A percentile compares a stretch with the other conserved stretches of the same genome.
phyloP scores from a whole-genome alignment of 441 rosid species.

The Euphorbia schlechtendalii region DNA sequence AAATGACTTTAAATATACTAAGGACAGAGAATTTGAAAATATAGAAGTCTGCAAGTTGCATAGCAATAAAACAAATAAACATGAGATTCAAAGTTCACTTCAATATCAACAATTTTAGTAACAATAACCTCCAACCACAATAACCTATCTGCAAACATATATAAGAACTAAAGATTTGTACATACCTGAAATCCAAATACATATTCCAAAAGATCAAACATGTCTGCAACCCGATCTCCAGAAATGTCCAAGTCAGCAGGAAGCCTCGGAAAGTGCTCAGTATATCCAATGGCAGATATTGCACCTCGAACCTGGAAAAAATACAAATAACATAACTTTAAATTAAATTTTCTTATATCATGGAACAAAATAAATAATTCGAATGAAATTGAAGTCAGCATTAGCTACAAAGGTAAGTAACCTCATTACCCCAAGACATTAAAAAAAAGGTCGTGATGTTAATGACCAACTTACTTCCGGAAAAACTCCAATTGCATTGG shows the following conservation, averaged over 20 bases:
- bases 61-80: background rate
- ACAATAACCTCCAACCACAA: background rate
- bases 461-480: conserved; percentile 71
- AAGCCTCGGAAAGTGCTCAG: conserved; percentile 78
- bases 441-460: conserved; percentile 7
- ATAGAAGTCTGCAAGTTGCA: background rate
- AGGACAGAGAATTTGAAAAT: background rate
- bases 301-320: conserved; percentile 81
- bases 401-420: background rate
- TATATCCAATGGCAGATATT: conserved; percentile 71
- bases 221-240: conserved; percentile 80
- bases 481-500: conserved; percentile 80
- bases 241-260: conserved; percentile 64
- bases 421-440: background rate
- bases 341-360: background rate
- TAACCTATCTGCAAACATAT: background rate
- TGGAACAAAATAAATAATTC: background rate
- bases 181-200: conserved; percentile 97
- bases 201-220: conserved; percentile 90
- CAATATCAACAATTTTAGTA: background rate
- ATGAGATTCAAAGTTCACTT: too few relatives aligned
- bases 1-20: too few relatives aligned
- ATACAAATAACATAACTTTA: conserved; percentile 9
- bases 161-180: conserved; percentile 8
- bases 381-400: conserved; percentile 1